Evolutionary conservation across 75 land plant genomes (phyloP), one percentile per base, ranked within the genome.

Genomic region (Pinus taeda): DNA sequence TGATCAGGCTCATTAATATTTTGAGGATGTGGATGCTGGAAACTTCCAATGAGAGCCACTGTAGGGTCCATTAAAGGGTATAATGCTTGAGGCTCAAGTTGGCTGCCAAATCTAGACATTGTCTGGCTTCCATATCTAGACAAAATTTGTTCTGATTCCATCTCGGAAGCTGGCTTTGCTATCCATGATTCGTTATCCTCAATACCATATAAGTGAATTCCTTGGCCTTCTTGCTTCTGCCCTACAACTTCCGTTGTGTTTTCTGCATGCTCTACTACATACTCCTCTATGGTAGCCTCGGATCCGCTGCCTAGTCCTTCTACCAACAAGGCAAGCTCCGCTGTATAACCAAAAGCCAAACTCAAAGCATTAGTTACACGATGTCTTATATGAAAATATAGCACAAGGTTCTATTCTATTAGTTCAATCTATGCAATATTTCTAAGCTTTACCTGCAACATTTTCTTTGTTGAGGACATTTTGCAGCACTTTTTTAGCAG

Each of bases 161-260:
- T 73, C 17, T 76, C 75, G 15, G 57, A 45, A 15, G 81, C 55
- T 3, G 87, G 80, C 36, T 76, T 80, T 1, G 88, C 86, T 59
- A 86, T 62, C 88, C 88, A 86, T 22, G 76, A 20, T 15, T 63
- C 77, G 3, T 79, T 83, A 18, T 80, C 83, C 45, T 80, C 84
- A 39, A 83, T 57, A 3, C 75, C 76, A 59, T 75, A 85, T 4
- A 86, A 75, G 57, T 77, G 87, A 37, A 86, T 74, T 62, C 71
- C 63, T 29, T 67, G 61, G 26, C 77, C 87, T 24, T 85, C 87
- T 5, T 59, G 75, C 17, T 73, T 64, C 5, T 59, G 45, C 37
- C 71, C 62, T 14, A 57, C 72, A 73, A 59, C 80, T 13, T 77
- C 74, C 18, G 29, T 63, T 56, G 24, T 58, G 56, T 14, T 56